Evolutionary conservation across 768 basidiomycete species (phyloP), one percentile per base, ranked within the genome.

Genomic region (Lentinula raphanica): DNA sequence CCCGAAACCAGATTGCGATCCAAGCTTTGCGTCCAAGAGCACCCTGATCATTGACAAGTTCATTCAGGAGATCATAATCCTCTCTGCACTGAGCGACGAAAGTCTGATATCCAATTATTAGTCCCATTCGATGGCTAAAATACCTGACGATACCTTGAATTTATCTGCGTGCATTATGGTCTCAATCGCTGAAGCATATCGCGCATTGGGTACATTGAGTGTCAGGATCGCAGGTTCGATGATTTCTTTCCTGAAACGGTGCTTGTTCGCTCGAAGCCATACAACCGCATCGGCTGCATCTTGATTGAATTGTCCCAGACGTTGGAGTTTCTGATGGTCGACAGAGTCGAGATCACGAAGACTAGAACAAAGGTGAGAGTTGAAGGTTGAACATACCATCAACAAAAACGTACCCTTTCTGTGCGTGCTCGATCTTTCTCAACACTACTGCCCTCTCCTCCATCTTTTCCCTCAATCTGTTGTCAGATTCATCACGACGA

Each of bases 81-180:
- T 90, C 87, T 59, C 86, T 79, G 62, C 84, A 86, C 68, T 94
- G 91, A 17, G 86, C 83, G 6, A 99, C 85, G 69, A 99, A 89
- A 0, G 86, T 91, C 94, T 96, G 62, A 21, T 50, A 54, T 45
- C 7, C 4, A 38, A 49, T 42, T 55, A 23, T 27, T 2, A 29
- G 49, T n/a, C 5, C 27, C 13, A 49, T 44, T 15, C 27, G 3
- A 17, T n/a, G 21, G 42, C 60, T 25, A 36, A 3, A 19, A 49
- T 11, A 23, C 31, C 25, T 19, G 38, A 65, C 76, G 1, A 50
- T 42, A 93, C 94, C 79, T 79, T 85, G 61, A 94, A 66, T 58
- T 86, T 82, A 46, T 74, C 74, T 11, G 56, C 65, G 59, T 65
- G 79, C 64, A 96, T 85, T 54, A 85, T 86, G 0, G 84, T 76